Conservation (phyloP, 495 filamentous ascomycete genomes). For the Tuber calosporum region DNA sequence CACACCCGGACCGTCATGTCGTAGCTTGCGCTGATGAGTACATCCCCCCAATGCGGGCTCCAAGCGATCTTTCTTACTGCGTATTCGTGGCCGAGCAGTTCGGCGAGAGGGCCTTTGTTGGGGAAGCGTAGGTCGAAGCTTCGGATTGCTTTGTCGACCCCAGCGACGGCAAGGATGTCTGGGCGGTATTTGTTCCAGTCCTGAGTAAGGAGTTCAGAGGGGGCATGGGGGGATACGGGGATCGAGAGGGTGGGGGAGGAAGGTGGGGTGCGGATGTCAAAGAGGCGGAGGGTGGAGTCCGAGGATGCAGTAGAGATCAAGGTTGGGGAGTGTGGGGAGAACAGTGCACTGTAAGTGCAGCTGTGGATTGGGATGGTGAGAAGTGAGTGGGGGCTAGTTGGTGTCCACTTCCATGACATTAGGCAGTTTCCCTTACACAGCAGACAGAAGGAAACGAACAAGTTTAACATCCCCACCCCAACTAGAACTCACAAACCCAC, state of each 20-base stretch:
- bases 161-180: conserved; percentile 71
- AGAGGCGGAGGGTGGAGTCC: conserved; percentile 80
- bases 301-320: conserved; percentile 74
- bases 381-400: conserved; percentile 61
- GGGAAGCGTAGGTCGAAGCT: conserved; percentile 81
- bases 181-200: conserved; percentile 98
- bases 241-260: conserved; percentile 56
- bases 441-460: conserved; percentile 43
- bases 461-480: conserved; percentile 95
- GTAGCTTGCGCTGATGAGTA: conserved; percentile 81
- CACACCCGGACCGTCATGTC: conserved; percentile 96
- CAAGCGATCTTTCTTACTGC: conserved; percentile 77
- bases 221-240: conserved; percentile 35
- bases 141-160: conserved; percentile 80
- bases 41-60: conserved; percentile 82
- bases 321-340: conserved; percentile 68
- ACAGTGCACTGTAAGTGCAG: conserved; percentile 83
- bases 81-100: conserved; percentile 81
- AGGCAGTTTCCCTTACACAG: neutral
- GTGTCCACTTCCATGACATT: conserved; percentile 61
- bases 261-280: conserved; percentile 77
- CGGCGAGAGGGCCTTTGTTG: conserved; percentile 56
- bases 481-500: conserved; percentile 74
- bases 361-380: conserved; percentile 77
- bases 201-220: conserved; percentile 78